phyloP scores from a whole-genome alignment of 495 filamentous ascomycete genomes.

The Pseudevernia furfuracea region DNA sequence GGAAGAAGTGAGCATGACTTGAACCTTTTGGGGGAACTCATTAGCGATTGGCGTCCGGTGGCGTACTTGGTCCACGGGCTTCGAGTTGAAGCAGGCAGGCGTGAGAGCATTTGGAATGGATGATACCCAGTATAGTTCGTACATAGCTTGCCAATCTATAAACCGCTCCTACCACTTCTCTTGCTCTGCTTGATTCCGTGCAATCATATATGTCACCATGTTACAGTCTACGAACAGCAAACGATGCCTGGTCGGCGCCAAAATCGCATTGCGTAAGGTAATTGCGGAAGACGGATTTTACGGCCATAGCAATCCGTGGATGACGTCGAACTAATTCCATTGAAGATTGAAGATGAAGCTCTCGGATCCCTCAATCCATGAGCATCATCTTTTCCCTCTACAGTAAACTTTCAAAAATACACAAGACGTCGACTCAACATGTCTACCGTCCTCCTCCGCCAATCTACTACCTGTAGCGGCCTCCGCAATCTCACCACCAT shows the following conservation, averaged over 20 bases:
- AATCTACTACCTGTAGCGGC: constrained; percentile 44
- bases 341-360: no score
- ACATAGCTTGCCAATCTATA: neutral
- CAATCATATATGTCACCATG: no score
- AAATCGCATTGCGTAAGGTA: neutral
- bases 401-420: no score
- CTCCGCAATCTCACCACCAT: constrained; percentile 45
- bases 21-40: neutral
- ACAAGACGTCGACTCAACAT: constrained; percentile 29
- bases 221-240: neutral
- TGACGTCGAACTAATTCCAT: constrained; percentile 13
- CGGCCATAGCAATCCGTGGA: constrained; percentile 2
- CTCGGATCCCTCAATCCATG: neutral
- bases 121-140: neutral
- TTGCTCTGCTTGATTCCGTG: no score
- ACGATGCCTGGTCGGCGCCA: neutral
- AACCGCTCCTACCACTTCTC: neutral
- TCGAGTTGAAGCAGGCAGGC: neutral
- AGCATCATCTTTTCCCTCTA: neutral
- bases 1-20: constrained; percentile 19
- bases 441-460: constrained; percentile 49
- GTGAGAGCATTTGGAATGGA: neutral
- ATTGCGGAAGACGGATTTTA: neutral
- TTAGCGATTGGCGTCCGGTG: neutral
- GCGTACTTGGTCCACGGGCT: neutral